These are phyloP conservation scores for Pulveroboletus ravenelii DNA, from an alignment of 768 basidiomycete species.

Conservation along the genomic window DNA sequence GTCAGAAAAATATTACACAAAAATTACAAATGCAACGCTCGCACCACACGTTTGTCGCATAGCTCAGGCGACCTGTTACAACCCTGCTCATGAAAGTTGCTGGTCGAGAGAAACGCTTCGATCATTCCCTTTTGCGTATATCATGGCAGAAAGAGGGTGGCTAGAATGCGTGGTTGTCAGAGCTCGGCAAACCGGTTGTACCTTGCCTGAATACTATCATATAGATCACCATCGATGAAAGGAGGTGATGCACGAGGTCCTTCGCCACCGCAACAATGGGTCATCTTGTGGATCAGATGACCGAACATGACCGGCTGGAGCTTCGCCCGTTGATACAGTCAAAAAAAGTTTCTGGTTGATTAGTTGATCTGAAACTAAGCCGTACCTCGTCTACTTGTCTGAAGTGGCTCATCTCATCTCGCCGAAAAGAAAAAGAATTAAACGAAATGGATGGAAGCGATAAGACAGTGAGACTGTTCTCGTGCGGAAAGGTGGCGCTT, in stretches of 20 bases:
- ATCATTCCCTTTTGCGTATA: slow-evolving; percentile 8
- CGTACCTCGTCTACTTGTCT: slow-evolving; percentile 14
- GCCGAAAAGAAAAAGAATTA: slow-evolving; percentile 6
- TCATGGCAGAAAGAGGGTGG: slow-evolving; percentile 16
- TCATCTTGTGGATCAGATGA: slow-evolving; percentile 12
- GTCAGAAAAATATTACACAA: slow-evolving; percentile 9
- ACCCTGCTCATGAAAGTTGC: slow-evolving; percentile 3
- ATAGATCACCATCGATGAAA: slow-evolving; percentile 16
- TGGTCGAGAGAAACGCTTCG: slow-evolving; percentile 4
- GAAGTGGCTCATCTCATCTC: slow-evolving; percentile 15
- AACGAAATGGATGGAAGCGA: slow-evolving; percentile 19
- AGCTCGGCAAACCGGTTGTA: slow-evolving; percentile 16
- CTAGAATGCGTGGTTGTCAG: slow-evolving; percentile 10
- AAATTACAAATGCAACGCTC: slow-evolving; percentile 11
- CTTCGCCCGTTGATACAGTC: slow-evolving; percentile 7
- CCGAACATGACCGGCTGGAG: slow-evolving; percentile 9
- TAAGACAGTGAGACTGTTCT: slow-evolving; percentile 14
- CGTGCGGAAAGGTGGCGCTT: slow-evolving; percentile 19
- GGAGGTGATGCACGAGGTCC: slow-evolving; percentile 25
- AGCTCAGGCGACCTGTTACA: slow-evolving; percentile 8
- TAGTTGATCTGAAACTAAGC: slow-evolving; percentile 10
- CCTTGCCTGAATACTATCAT: slow-evolving; percentile 14
- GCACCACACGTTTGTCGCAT: slow-evolving; percentile 16
- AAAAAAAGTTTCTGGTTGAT: slow-evolving; percentile 20
- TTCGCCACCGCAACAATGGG: slow-evolving; percentile 13